phyloP scores from a whole-genome alignment of 116 monocot genomes.

The Cymodocea nodosa region DNA sequence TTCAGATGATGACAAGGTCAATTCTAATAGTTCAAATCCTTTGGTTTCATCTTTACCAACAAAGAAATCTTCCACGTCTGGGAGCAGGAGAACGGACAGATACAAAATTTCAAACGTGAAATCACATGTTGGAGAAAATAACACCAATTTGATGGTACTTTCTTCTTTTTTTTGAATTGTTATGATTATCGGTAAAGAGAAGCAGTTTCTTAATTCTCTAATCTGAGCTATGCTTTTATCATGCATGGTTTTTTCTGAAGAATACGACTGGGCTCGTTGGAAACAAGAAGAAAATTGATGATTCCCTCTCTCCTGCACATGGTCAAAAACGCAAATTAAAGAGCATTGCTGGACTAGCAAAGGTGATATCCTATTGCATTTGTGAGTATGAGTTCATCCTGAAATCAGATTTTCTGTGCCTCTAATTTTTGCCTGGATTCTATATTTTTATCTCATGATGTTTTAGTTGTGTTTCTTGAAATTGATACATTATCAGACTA shows the following conservation, averaged over 20 bases:
- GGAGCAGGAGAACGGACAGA: slow-evolving; percentile 19
- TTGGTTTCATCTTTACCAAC: slow-evolving; percentile 16
- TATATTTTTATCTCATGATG: too few species aligned
- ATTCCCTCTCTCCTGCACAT: slow-evolving; percentile 19
- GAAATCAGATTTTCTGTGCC: background rate
- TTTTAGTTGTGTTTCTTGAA: too few species aligned
- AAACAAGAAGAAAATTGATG: slow-evolving; percentile 9
- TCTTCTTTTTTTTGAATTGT: too few species aligned
- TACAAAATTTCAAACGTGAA: slow-evolving; percentile 8
- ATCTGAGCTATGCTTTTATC: background rate
- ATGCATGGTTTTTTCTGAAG: slow-evolving; percentile 5
- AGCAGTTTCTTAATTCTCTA: background rate
- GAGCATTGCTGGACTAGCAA: slow-evolving; percentile 51
- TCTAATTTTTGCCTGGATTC: background rate
- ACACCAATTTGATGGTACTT: slow-evolving; percentile 21
- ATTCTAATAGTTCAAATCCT: slow-evolving; percentile 22
- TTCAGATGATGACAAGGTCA: slow-evolving; percentile 7
- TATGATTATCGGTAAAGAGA: background rate
- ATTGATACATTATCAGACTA: too few species aligned
- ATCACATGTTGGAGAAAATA: slow-evolving; percentile 4
- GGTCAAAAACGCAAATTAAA: slow-evolving; percentile 50
- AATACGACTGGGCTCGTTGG: slow-evolving; percentile 11
- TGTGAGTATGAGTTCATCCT: too few species aligned
- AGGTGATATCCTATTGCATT: slow-evolving; percentile 29
- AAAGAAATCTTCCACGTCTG: slow-evolving; percentile 17